Conservation (phyloP, 75 land plant species). For the Pinus tabuliformis region DNA sequence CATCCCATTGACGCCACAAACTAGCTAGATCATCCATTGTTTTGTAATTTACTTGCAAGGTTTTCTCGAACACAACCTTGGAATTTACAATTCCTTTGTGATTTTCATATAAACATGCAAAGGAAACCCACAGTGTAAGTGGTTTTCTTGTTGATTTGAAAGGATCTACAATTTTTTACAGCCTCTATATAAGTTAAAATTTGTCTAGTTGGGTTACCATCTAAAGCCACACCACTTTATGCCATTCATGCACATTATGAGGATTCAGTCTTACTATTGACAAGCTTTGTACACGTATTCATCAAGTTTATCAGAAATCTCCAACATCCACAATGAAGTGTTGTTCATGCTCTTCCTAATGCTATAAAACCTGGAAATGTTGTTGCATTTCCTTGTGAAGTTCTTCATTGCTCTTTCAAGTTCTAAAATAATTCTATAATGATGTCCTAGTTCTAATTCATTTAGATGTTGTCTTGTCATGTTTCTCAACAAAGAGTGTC, state of each 20-base stretch:
- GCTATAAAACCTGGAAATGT: conserved; percentile 83
- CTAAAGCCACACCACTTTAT: conserved; percentile 78
- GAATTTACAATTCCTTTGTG: conserved; percentile 83
- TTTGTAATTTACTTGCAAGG: conserved; percentile 81
- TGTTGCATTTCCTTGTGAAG: conserved; percentile 59
- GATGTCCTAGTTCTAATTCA: background rate
- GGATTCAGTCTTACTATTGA: conserved; percentile 93
- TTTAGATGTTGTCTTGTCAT: no score
- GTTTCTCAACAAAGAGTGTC: no score
- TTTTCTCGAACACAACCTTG: conserved; percentile 87
- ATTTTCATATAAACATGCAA: conserved; percentile 81
- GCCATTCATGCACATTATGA: conserved; percentile 98
- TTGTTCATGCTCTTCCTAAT: conserved; percentile 80
- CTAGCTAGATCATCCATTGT: conserved; percentile 88
- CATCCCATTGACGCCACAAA: conserved; percentile 96
- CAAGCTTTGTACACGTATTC: conserved; percentile 66
- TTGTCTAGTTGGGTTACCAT: conserved; percentile 72
- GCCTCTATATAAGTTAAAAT: conserved; percentile 87
- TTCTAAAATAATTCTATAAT: conserved; percentile 67
- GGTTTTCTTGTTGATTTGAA: conserved; percentile 94
- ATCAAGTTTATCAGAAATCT: no score
- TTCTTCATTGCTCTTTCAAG: conserved; percentile 58
- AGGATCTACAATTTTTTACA: conserved; percentile 86
- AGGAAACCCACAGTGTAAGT: conserved; percentile 91
- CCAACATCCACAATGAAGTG: conserved; percentile 39